Evolutionary conservation across 805 yeast genomes (phyloP).

Genomic region (Cyberlindnera bimundalis): DNA sequence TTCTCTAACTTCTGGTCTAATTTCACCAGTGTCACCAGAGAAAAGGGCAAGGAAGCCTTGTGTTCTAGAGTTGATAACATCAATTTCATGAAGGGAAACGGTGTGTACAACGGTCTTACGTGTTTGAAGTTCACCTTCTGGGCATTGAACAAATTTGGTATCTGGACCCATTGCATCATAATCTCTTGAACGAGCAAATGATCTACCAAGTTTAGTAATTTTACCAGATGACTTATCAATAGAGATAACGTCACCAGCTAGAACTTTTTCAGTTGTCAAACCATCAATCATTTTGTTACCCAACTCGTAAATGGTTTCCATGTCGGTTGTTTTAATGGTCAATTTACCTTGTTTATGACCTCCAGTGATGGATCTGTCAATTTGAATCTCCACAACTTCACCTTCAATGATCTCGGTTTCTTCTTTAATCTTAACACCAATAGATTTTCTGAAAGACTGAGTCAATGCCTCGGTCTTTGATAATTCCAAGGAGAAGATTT

Average conservation of each 20-base stretch:
- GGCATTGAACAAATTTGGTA: constrained; percentile 95
- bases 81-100: constrained; percentile 96
- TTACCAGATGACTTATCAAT: constrained; percentile 96
- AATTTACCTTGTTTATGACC: constrained; percentile 98
- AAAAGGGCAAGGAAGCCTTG: constrained; percentile 96
- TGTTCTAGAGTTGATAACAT: constrained; percentile 94
- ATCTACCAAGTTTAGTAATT: constrained; percentile 90
- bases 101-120: constrained; percentile 96
- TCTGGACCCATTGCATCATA: constrained; percentile 99
- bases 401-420: constrained; percentile 98
- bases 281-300: constrained; percentile 95
- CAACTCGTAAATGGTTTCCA: constrained; percentile 96
- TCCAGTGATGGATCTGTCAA: constrained; percentile 90
- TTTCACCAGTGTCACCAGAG: constrained; percentile 97
- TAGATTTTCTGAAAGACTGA: constrained; percentile 93
- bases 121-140: constrained; percentile 97
- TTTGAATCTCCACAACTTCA: constrained; percentile 96
- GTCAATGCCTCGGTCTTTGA: constrained; percentile 95
- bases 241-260: constrained; percentile 95
- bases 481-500: constrained; percentile 85
- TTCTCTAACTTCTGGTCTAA: constrained; percentile 90
- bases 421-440: constrained; percentile 93
- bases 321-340: constrained; percentile 95
- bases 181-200: constrained; percentile 93
- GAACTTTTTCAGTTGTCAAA: constrained; percentile 87